These are phyloP conservation scores for Gynandropsis gynandra DNA, from an alignment of 345 rosid genomes.

Conservation along the genomic window DNA sequence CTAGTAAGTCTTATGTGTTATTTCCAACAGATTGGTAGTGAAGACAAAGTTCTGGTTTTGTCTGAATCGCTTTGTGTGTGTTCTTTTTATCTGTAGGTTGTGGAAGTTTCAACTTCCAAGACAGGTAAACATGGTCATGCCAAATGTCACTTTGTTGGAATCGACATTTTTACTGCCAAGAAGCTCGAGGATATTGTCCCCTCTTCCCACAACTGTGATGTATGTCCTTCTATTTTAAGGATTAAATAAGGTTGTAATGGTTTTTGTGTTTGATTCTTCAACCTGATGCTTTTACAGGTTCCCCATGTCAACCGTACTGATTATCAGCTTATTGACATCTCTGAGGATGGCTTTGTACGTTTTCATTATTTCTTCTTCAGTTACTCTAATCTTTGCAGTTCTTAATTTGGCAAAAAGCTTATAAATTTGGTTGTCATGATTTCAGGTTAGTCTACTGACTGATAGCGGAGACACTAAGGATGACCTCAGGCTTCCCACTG, in stretches of 20 bases:
- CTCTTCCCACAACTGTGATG: conserved; percentile 85
- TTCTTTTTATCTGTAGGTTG: conserved; percentile 37
- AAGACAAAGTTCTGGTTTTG: too few species aligned
- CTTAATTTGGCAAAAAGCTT: neutral
- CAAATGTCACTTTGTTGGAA: conserved; percentile 77
- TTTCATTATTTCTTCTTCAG: neutral
- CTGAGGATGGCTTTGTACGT: conserved; percentile 73
- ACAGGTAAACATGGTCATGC: conserved; percentile 89
- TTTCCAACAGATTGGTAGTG: too few species aligned
- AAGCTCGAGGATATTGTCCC: conserved; percentile 87
- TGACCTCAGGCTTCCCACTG: conserved; percentile 70
- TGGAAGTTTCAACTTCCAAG: conserved; percentile 80
- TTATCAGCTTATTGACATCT: conserved; percentile 73
- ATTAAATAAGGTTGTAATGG: neutral
- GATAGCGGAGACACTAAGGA: conserved; percentile 67
- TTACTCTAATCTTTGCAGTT: neutral
- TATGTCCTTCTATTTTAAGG: conserved; percentile 8
- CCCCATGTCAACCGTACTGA: conserved; percentile 70
- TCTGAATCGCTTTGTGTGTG: too few species aligned
- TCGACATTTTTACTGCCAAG: conserved; percentile 76
- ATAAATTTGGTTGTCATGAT: neutral
- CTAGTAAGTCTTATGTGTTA: too few species aligned
- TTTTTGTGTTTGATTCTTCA: neutral
- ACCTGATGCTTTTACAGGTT: conserved; percentile 30
- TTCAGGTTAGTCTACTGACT: conserved; percentile 64